These are phyloP conservation scores for Suillus tomentosus DNA, from an alignment of 768 basidiomycete genomes.

Conservation along the genomic window DNA sequence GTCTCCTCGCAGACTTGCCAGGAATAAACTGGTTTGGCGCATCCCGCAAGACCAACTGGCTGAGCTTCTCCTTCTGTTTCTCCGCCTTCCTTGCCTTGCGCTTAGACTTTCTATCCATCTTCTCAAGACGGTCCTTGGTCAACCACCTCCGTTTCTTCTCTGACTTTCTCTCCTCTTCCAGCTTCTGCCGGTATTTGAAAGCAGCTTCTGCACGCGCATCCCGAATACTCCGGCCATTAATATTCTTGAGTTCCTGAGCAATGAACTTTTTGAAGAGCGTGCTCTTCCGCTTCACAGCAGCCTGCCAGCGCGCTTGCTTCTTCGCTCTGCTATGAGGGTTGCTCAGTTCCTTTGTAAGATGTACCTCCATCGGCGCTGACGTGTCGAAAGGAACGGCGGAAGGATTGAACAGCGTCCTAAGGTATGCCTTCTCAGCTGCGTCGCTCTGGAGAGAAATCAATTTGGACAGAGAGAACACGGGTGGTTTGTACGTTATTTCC, in stretches of 20 bases:
- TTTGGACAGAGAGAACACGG: constrained; percentile 46
- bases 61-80: constrained; percentile 56
- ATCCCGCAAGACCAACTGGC: constrained; percentile 51
- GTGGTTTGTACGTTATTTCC: constrained; percentile 71
- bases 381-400: constrained; percentile 47
- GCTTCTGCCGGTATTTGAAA: constrained; percentile 67
- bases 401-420: constrained; percentile 51
- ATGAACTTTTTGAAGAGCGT: constrained; percentile 55
- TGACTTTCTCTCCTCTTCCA: constrained; percentile 59
- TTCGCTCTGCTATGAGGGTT: constrained; percentile 85
- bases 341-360: constrained; percentile 68
- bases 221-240: constrained; percentile 59
- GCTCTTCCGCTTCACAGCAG: constrained; percentile 47
- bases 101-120: constrained; percentile 35
- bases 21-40: constrained; percentile 66
- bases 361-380: constrained; percentile 62
- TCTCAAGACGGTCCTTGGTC: constrained; percentile 40
- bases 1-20: constrained; percentile 16
- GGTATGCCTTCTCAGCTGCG: constrained; percentile 58
- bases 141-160: constrained; percentile 60
- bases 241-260: constrained; percentile 51
- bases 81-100: constrained; percentile 45
- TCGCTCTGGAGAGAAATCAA: constrained; percentile 40
- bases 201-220: constrained; percentile 74
- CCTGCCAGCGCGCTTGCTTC: constrained; percentile 77